A percentile compares a stretch with the other conserved stretches of the same genome.
phyloP scores from a whole-genome alignment of 108 stramenopile species.

The Epithemia pelagica region DNA sequence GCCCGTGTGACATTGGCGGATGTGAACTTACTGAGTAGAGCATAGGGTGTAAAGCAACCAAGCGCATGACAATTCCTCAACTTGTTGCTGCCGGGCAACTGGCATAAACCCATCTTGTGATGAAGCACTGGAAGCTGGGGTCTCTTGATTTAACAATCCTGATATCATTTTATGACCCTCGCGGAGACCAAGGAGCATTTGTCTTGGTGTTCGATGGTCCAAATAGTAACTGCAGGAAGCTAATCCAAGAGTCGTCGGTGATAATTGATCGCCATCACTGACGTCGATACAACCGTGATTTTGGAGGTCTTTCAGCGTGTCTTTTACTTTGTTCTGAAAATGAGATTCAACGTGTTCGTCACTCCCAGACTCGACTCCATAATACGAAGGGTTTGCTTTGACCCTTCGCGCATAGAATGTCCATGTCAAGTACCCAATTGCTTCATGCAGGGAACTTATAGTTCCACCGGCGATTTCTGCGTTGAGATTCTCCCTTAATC shows the following conservation, averaged over 20 bases:
- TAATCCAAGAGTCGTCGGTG: constrained; percentile 52
- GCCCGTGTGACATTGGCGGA: too few relatives aligned
- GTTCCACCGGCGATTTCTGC: constrained; percentile 93
- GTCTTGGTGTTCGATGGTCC: constrained; percentile 67
- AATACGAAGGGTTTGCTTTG: constrained; percentile 91
- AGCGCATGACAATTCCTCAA: constrained; percentile 48
- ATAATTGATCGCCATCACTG: constrained; percentile 27
- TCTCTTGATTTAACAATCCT: constrained; percentile 6
- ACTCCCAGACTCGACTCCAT: constrained; percentile 61
- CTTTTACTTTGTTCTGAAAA: constrained; percentile 50
- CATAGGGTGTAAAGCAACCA: constrained; percentile 64
- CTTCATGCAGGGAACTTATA: constrained; percentile 64
- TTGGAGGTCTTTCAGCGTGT: constrained; percentile 55
- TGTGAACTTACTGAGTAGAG: constrained; percentile 44
- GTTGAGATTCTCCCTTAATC: constrained; percentile 90
- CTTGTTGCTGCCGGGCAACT: constrained; percentile 7
- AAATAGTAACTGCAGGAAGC: constrained; percentile 93
- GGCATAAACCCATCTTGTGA: neutral
- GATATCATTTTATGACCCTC: constrained; percentile 35
- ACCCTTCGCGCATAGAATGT: constrained; percentile 95
- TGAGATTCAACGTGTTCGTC: constrained; percentile 63
- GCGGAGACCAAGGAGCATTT: constrained; percentile 60
- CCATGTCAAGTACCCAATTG: constrained; percentile 92
- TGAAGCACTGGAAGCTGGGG: neutral
- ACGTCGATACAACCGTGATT: constrained; percentile 68